phyloP scores from a whole-genome alignment of 2,329 filamentous ascomycete species.

The Talaromyces sp. region DNA sequence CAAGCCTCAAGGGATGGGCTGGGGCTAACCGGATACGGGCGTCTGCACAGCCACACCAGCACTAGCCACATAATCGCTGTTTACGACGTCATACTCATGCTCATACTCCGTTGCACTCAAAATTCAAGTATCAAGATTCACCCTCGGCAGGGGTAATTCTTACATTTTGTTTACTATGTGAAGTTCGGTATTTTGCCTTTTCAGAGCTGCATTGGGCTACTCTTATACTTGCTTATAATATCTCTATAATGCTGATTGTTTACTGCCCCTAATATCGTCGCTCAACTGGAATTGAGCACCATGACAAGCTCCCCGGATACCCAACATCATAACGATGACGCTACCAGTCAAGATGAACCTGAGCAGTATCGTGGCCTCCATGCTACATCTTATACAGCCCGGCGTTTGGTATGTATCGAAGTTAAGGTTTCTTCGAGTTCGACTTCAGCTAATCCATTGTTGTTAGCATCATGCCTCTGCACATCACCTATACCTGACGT shows the following conservation, averaged over 20 bases:
- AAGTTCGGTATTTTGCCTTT: background rate
- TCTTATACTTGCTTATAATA: background rate
- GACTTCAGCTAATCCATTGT: slow-evolving; percentile 1
- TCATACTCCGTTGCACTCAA: background rate
- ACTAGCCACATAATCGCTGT: background rate
- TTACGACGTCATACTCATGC: slow-evolving; percentile 28
- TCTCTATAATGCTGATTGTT: background rate
- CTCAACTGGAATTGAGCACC: slow-evolving; percentile 7
- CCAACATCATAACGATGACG: background rate
- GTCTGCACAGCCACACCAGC: slow-evolving; percentile 13
- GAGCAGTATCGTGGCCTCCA: slow-evolving; percentile 35
- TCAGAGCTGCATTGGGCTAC: background rate
- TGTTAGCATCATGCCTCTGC: slow-evolving; percentile 55
- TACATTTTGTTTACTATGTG: background rate
- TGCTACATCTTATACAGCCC: slow-evolving; percentile 50
- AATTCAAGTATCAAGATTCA: background rate
- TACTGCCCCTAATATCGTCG: background rate
- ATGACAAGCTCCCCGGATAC: slow-evolving; percentile 10
- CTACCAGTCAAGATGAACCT: slow-evolving; percentile 15
- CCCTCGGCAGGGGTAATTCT: background rate
- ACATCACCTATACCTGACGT: slow-evolving; percentile 58
- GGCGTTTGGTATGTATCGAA: slow-evolving; percentile 44
- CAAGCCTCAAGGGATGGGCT: too few species aligned
- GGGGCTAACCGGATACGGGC: background rate
- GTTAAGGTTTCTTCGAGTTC: slow-evolving; percentile 16